phyloP scores from a whole-genome alignment of 73 alveolate species.

The Paramecium sexaurelia region DNA sequence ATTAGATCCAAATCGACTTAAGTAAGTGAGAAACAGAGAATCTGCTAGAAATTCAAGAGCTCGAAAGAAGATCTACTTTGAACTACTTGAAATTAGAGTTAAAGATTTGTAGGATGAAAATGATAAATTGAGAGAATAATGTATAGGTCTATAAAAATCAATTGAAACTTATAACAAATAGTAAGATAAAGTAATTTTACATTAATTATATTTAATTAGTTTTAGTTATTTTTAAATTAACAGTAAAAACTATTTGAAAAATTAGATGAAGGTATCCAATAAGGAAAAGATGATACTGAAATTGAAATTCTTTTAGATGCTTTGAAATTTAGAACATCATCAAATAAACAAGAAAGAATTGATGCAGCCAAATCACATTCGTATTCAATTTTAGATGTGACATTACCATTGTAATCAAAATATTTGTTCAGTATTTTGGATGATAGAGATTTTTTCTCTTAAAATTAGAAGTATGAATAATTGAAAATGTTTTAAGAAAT shows the following conservation, averaged over 20 bases:
- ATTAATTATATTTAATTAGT: background rate
- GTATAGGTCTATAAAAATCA: background rate
- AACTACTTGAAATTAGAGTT: slow-evolving; percentile 64
- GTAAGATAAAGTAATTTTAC: background rate
- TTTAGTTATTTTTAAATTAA: slow-evolving; percentile 27
- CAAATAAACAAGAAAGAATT: slow-evolving; percentile 54
- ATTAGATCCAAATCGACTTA: slow-evolving; percentile 23
- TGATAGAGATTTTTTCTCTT: slow-evolving; percentile 18
- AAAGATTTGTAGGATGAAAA: slow-evolving; percentile 48
- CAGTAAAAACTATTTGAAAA: slow-evolving; percentile 56
- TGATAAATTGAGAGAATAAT: slow-evolving; percentile 60
- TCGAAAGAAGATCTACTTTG: slow-evolving; percentile 65
- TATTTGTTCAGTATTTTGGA: slow-evolving; percentile 7
- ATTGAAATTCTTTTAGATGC: slow-evolving; percentile 58
- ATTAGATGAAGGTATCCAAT: slow-evolving; percentile 3
- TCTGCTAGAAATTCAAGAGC: slow-evolving; percentile 68
- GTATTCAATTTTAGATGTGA: slow-evolving; percentile 48
- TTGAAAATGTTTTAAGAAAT: background rate
- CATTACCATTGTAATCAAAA: slow-evolving; percentile 52
- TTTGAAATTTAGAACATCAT: slow-evolving; percentile 51
- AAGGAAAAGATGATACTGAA: slow-evolving; percentile 55
- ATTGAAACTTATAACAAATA: background rate
- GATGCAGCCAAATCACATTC: slow-evolving; percentile 56
- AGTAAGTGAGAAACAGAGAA: slow-evolving; percentile 60
- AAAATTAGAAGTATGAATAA: background rate